These are phyloP conservation scores for Berberis thunbergii DNA, from an alignment of 164 flowering plant genomes.

Conservation along the genomic window DNA sequence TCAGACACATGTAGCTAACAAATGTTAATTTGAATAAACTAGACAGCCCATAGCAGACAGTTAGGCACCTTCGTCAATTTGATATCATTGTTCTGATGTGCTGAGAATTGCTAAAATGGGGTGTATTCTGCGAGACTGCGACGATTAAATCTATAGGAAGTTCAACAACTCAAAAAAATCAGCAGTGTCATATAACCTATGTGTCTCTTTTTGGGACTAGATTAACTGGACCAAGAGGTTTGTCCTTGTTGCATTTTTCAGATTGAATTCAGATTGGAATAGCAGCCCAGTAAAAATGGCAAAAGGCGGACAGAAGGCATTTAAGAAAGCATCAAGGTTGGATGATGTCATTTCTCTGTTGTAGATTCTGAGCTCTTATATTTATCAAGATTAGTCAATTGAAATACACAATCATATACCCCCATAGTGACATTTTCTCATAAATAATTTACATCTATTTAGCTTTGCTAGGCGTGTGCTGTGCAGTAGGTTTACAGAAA, in stretches of 20 bases:
- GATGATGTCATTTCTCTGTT: slow-evolving; percentile 62
- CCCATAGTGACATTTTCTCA: not conserved
- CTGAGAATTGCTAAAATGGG: too few relatives aligned
- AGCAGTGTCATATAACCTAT: too few relatives aligned
- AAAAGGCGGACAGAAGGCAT: slow-evolving; percentile 33
- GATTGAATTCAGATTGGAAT: slow-evolving; percentile 64
- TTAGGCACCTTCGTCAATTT: too few relatives aligned
- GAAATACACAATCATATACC: not conserved
- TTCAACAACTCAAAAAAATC: too few relatives aligned
- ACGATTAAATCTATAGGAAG: too few relatives aligned
- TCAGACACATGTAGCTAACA: too few relatives aligned
- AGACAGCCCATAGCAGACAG: too few relatives aligned
- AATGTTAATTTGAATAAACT: too few relatives aligned
- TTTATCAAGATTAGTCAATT: slow-evolving; percentile 10
- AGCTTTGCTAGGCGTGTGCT: not conserved
- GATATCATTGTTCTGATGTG: too few relatives aligned
- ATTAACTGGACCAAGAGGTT: not conserved
- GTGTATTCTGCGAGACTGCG: too few relatives aligned
- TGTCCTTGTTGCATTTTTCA: slow-evolving; percentile 10
- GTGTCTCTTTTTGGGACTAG: not conserved
- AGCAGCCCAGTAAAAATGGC: slow-evolving; percentile 93
- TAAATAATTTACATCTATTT: not conserved
- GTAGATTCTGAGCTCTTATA: slow-evolving; percentile 57
- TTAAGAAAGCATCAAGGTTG: slow-evolving; percentile 48
- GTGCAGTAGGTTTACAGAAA: not conserved